phyloP scores from a whole-genome alignment of 2,329 filamentous ascomycete species.

The Diaporthe eres region DNA sequence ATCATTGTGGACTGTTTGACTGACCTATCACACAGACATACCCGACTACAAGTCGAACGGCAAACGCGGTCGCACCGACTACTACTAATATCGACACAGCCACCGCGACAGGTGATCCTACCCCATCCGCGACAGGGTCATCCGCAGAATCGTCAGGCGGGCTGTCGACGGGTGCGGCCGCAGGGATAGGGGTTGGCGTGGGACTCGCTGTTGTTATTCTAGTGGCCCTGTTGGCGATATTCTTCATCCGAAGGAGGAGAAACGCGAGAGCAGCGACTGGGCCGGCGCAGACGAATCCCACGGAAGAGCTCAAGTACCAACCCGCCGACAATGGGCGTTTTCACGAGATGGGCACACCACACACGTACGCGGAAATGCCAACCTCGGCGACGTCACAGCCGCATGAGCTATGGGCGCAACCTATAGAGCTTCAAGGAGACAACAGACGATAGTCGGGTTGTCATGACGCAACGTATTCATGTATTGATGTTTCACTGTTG shows the following conservation, averaged over 20 bases:
- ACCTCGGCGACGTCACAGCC: neutral
- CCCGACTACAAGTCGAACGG: constrained; percentile 26
- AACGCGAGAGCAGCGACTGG: neutral
- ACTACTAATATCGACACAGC: neutral
- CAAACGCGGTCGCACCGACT: neutral
- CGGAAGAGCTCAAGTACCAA: neutral
- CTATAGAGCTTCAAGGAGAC: constrained; percentile 12
- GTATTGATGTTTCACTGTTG: neutral
- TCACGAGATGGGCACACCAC: constrained; percentile 4
- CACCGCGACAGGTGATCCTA: neutral
- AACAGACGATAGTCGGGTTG: neutral
- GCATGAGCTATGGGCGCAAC: constrained; percentile 12
- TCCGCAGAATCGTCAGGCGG: neutral
- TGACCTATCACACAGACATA: constrained; percentile 2
- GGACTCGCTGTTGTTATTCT: constrained; percentile 6
- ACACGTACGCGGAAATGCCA: constrained; percentile 6
- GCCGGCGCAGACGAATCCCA: neutral
- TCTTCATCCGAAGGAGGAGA: constrained; percentile 15
- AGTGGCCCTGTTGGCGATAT: neutral
- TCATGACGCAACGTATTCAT: neutral
- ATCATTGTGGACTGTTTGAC: neutral
- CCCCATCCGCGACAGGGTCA: neutral
- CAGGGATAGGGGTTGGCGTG: constrained; percentile 30
- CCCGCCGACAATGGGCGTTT: neutral
- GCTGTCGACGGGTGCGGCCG: constrained; percentile 29